Evolutionary conservation across 768 basidiomycete genomes (phyloP).

Genomic region (Boletus patriciae): DNA sequence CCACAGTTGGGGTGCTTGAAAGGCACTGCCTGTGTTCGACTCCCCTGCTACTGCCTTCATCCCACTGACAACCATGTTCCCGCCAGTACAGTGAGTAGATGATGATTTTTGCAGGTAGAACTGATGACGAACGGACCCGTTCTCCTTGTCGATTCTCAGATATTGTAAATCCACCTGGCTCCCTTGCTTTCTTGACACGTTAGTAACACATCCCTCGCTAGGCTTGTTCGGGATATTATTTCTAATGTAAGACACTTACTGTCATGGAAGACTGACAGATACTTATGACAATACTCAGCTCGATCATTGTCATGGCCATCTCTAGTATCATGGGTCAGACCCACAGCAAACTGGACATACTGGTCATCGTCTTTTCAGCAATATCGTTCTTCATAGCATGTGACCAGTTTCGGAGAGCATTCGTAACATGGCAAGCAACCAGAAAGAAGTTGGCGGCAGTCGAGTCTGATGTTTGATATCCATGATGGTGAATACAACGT

Average conservation of each 20-base stretch:
- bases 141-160: constrained; percentile 1
- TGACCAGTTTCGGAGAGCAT: constrained; percentile 24
- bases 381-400: constrained; percentile 19
- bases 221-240: constrained; percentile 23
- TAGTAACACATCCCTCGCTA: neutral
- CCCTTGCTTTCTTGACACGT: neutral
- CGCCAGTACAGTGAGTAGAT: constrained; percentile 19
- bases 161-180: constrained; percentile 14
- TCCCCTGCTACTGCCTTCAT: neutral
- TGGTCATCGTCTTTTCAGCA: constrained; percentile 16
- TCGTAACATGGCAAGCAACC: constrained; percentile 15
- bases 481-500: neutral
- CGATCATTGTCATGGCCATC: constrained; percentile 18
- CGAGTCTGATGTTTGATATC: constrained; percentile 7
- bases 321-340: constrained; percentile 2
- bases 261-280: neutral
- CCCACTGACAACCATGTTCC: constrained; percentile 5
- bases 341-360: constrained; percentile 18
- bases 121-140: neutral
- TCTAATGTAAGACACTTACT: constrained; percentile 12
- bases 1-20: neutral
- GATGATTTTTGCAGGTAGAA: neutral
- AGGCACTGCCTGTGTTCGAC: neutral
- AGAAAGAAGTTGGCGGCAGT: constrained; percentile 10
- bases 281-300: constrained; percentile 8